Conservation (phyloP, 495 filamentous ascomycete species). For the Choiromyces venosus region DNA sequence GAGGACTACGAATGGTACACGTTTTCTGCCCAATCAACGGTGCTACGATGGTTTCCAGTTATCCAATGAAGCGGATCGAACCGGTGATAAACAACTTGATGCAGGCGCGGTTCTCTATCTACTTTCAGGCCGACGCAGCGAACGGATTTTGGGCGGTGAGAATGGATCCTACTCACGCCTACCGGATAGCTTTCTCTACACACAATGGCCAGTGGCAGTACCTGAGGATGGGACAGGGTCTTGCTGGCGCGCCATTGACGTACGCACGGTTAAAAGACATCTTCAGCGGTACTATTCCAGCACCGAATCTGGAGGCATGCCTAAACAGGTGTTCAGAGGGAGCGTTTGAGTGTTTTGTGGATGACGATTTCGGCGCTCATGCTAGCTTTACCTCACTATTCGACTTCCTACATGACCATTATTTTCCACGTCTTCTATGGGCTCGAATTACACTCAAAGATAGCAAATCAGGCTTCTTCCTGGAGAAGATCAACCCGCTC, state of each 20-base stretch:
- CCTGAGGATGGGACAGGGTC: slow-evolving; percentile 5
- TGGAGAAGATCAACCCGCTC: background rate
- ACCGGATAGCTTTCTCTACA: slow-evolving; percentile 16
- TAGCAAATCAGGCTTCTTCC: background rate
- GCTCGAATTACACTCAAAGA: background rate
- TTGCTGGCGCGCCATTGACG: background rate
- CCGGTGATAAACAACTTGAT: background rate
- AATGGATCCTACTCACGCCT: background rate
- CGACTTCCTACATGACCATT: background rate
- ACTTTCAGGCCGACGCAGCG: slow-evolving; percentile 3
- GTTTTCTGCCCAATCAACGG: background rate
- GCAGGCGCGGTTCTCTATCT: background rate
- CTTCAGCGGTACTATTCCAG: background rate
- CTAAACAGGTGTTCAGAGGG: background rate
- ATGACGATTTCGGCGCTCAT: slow-evolving; percentile 1
- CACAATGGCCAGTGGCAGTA: slow-evolving; percentile 11
- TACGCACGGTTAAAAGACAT: slow-evolving; percentile 14
- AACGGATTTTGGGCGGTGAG: slow-evolving; percentile 3
- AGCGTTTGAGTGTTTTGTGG: slow-evolving; percentile 5
- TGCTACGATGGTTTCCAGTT: background rate
- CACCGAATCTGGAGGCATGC: background rate
- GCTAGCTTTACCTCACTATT: background rate
- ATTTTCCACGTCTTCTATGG: background rate
- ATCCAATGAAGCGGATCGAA: slow-evolving; percentile 4
- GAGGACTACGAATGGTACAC: slow-evolving; percentile 1